Evolutionary conservation across 306 rosid species (phyloP), one percentile per base, ranked within the genome.

Genomic region (Canavalia ensiformis): DNA sequence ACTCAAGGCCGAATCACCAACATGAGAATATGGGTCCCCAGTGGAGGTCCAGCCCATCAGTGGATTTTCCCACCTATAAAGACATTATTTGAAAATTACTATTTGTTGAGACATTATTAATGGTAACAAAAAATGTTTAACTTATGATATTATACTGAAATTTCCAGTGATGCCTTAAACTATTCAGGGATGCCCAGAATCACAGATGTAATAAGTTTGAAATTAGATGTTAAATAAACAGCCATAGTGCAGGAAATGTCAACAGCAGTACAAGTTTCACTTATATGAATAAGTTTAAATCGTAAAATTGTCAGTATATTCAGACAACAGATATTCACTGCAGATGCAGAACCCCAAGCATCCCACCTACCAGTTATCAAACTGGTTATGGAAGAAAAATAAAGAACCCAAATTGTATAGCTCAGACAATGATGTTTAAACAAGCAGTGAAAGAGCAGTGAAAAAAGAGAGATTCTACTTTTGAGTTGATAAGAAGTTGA

Each of bases 1-100:
- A 88, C 83, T 59, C 77, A 95, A 86, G 62, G 84, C 97, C 34
- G 99, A 77, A 69, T 93, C 99, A 68, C 99, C 99, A 66, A 95
- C 99, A 69, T 95, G 85, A 55, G 99, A 78, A 42, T 93, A 95
- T 44, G 99, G 98, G 80, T 95, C 98, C 45, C 98, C 98, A 54
- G 98, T 94, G 57, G 98, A 94, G n/a, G 98, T 94, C 99, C 99
- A 95, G 49, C 99, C 99, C 99, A 95, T 95, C 83, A 95, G 80
- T 73, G 99, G 99, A 82, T 95, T 95, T 79, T 95, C 99, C 99
- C 99, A 95, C 92, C 98, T 93, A 77, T 56, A 69, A 84, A 86
- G 73, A 54, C 29, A 85, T 81, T 66, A 59, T 69, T 70, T 64
- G 18, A 72, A 8, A 54, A 29, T 78, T 44, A 78, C 56, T 11